Percentiles rank a stretch among this genome's conserved stretches.
Evolutionary conservation across 768 basidiomycete species (phyloP).

Genomic region (Kwoniella dendrophila): DNA sequence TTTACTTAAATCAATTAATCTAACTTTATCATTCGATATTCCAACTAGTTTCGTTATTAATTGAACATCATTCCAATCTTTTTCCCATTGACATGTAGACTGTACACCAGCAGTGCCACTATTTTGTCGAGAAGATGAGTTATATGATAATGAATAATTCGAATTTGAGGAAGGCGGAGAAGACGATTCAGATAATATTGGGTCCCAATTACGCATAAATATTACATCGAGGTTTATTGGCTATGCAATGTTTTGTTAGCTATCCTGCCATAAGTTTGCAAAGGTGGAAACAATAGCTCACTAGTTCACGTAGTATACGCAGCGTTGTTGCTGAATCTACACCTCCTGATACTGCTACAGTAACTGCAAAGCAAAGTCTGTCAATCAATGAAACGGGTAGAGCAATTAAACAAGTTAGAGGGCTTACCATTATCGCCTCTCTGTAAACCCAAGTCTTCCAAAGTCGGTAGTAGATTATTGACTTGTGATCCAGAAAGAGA

Average conservation of each 20-base stretch:
- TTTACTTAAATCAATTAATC: constrained; percentile 71
- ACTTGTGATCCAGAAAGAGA: constrained; percentile 4
- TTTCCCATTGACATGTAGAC: constrained; percentile 84
- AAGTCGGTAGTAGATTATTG: constrained; percentile 13
- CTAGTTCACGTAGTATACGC: constrained; percentile 70
- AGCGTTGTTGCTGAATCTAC: constrained; percentile 92
- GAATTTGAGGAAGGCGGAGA: not conserved
- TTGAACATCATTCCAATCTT: constrained; percentile 89
- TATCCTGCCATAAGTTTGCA: not conserved
- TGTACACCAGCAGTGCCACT: constrained; percentile 66
- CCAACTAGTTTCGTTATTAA: constrained; percentile 70
- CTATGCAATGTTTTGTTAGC: constrained; percentile 54
- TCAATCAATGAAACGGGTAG: not conserved
- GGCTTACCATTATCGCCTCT: constrained; percentile 43
- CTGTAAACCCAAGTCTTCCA: constrained; percentile 26
- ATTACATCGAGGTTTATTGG: constrained; percentile 81
- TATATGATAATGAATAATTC: constrained; percentile 44
- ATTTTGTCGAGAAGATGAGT: constrained; percentile 65
- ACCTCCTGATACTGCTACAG: constrained; percentile 92
- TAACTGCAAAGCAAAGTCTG: too few relatives aligned
- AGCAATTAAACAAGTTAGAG: too few relatives aligned
- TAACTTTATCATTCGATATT: constrained; percentile 20
- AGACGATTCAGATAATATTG: constrained; percentile 41
- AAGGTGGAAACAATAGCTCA: constrained; percentile 48
- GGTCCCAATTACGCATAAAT: constrained; percentile 90